Conservation (phyloP, 139 green algal genomes). For the Eudorina sp. region DNA sequence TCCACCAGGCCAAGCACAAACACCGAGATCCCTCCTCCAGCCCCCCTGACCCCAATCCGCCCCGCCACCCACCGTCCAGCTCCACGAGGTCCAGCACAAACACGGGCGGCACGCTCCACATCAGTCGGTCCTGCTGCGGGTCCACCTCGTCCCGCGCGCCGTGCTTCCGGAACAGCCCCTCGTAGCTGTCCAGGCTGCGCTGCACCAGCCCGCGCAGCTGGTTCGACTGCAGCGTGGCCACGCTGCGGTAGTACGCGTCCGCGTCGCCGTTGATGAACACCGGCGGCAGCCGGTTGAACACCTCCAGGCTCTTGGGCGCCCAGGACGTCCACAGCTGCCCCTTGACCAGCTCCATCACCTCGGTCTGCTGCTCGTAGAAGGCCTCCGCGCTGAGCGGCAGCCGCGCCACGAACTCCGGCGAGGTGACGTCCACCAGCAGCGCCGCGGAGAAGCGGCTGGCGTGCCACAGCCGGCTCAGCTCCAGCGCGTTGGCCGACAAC, state of each 20-base stretch:
- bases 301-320: slow-evolving; percentile 77
- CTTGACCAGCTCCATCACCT: slow-evolving; percentile 69
- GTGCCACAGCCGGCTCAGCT: slow-evolving; percentile 78
- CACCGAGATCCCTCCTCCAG: too few relatives aligned
- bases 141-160: slow-evolving; percentile 57
- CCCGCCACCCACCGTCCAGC: slow-evolving; percentile 49
- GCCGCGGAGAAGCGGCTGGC: slow-evolving; percentile 57
- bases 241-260: slow-evolving; percentile 61
- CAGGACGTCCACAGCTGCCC: slow-evolving; percentile 79
- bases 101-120: slow-evolving; percentile 65
- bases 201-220: slow-evolving; percentile 78
- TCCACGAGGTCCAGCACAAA: slow-evolving; percentile 77
- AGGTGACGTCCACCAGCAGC: slow-evolving; percentile 70
- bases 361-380: slow-evolving; percentile 18
- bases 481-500: slow-evolving; percentile 76
- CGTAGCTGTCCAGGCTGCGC: slow-evolving; percentile 66
- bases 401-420: slow-evolving; percentile 57
- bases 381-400: slow-evolving; percentile 68
- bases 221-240: slow-evolving; percentile 79
- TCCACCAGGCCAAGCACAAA: too few relatives aligned
- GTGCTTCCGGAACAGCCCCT: slow-evolving; percentile 71
- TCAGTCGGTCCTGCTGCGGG: slow-evolving; percentile 64
- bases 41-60: background rate
- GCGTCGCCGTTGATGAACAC: slow-evolving; percentile 83
- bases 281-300: slow-evolving; percentile 80